Base-by-base conservation (phyloP, 78 protist species). In the Dictyostelium intermedium region DNA sequence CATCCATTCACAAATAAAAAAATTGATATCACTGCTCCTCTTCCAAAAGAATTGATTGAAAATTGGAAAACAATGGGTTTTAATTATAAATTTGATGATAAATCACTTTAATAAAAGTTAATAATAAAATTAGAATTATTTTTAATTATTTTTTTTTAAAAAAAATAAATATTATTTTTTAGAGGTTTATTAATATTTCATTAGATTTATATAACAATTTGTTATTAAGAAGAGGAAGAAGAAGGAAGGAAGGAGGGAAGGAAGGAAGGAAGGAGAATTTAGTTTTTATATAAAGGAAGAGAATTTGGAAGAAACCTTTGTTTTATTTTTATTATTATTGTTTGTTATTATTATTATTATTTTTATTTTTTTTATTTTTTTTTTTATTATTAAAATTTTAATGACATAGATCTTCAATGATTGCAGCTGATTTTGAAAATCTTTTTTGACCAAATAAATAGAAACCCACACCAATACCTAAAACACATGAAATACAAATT, bases 1-100 rank as follows among this genome's bases (percentile, higher is more conserved):
- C 94, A 89, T 70, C 94, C 94, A 86, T n/a, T 86, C 23, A 89
- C 94, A 9, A 89, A 89, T 35, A 89, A 89, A 37, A n/a, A 32
- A 35, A 70, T 89, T 10, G 94, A 89, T 70, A 66, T 89, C 9
- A 20, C 73, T 45, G 94, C 94, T 45, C 94, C 94, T 1, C 6
- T 89, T 13, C 87, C 94, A 41, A 14, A 25, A 66, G 60, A 11
- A 9, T 30, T 89, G 8, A 18, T 16, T 30, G 20, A 89, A 39
- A 79, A 79, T n/a, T 89, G 94, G 93, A 66, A 60, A 20, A 30
- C 39, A n/a, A 27, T 89, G 16, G 94, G 94, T 43, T 89, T 89
- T 50, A 41, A 60, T 56, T 23, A 13, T 30, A 56, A 82, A 45
- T 23, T 56, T 32, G 63, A 82, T 25, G 74, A 50, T 82, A 43